Percentiles rank a stretch among this genome's conserved stretches.
Conservation (phyloP, 164 flowering plant genomes). For the Kalanchoe fedtschenkoi region DNA sequence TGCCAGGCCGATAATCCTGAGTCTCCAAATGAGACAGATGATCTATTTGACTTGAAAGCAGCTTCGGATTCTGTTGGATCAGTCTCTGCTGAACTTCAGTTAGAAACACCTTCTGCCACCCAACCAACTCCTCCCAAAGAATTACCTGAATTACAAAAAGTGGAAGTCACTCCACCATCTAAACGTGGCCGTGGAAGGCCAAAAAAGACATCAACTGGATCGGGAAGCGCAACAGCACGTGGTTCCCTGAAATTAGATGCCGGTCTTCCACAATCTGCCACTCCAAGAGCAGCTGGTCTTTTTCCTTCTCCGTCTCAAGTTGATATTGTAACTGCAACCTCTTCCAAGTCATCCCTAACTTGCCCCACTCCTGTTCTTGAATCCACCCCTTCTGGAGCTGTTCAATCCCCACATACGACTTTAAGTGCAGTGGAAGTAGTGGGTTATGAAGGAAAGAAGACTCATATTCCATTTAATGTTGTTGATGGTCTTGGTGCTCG, state of each 20-base stretch:
- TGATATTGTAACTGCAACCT: background rate
- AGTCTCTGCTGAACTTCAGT: slow-evolving; percentile 8
- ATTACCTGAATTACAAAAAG: slow-evolving; percentile 10
- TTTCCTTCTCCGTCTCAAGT: background rate
- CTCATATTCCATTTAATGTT: too few species aligned
- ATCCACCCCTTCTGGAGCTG: background rate
- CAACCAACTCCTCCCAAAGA: slow-evolving; percentile 9
- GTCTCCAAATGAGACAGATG: slow-evolving; percentile 47
- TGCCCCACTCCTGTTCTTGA: background rate
- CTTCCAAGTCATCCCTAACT: background rate
- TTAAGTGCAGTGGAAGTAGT: too few species aligned
- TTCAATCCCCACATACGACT: background rate
- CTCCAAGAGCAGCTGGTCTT: background rate
- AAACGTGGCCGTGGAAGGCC: slow-evolving; percentile 97
- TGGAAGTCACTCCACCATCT: slow-evolving; percentile 44
- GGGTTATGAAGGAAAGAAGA: too few species aligned
- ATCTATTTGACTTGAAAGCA: slow-evolving; percentile 17
- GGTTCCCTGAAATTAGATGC: slow-evolving; percentile 19
- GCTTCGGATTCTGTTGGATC: slow-evolving; percentile 25
- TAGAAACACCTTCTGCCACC: slow-evolving; percentile 17
- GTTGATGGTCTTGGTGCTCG: background rate
- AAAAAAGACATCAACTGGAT: slow-evolving; percentile 28
- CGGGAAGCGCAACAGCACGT: background rate
- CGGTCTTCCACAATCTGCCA: slow-evolving; percentile 12
- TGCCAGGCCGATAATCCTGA: slow-evolving; percentile 79